phyloP scores from a whole-genome alignment of 1,284 basidiomycete species.

The Malassezia furfur region DNA sequence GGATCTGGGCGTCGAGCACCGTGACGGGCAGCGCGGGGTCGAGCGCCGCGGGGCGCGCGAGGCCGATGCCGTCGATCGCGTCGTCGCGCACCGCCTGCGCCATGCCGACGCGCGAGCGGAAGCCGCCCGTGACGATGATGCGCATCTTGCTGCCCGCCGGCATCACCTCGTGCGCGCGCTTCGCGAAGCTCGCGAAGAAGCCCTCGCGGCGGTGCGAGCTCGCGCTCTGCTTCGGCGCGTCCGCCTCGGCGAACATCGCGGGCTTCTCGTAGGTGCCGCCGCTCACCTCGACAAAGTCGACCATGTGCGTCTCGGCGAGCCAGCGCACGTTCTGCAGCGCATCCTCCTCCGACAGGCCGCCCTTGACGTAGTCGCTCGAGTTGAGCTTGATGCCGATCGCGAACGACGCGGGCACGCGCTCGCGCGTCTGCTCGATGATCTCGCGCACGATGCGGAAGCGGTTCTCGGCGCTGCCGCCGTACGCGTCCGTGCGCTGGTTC shows the following conservation, averaged over 20 bases:
- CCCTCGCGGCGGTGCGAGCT: conserved; percentile 51
- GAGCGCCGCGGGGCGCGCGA: conserved; percentile 10
- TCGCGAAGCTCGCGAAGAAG: conserved; percentile 50
- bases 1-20: conserved; percentile 4
- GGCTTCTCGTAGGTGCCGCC: conserved; percentile 77
- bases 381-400: conserved; percentile 72
- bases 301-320: conserved; percentile 58
- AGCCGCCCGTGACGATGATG: conserved; percentile 69
- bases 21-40: conserved; percentile 9
- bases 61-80: conserved; percentile 8
- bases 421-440: conserved; percentile 59
- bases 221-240: conserved; percentile 15
- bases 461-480: conserved; percentile 51
- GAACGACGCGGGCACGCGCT: conserved; percentile 57
- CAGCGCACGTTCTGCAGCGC: conserved; percentile 60
- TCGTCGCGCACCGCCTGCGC: conserved; percentile 50
- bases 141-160: conserved; percentile 49
- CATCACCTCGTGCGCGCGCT: conserved; percentile 44
- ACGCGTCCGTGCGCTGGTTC: conserved; percentile 62
- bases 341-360: conserved; percentile 52
- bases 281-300: conserved; percentile 78
- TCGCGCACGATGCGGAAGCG: conserved; percentile 56
- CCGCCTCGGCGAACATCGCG: conserved; percentile 50
- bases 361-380: conserved; percentile 67
- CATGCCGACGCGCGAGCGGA: conserved; percentile 59